These are phyloP conservation scores for Fomitopsis pinicola DNA, from an alignment of 1,284 basidiomycete genomes.

Conservation along the genomic window DNA sequence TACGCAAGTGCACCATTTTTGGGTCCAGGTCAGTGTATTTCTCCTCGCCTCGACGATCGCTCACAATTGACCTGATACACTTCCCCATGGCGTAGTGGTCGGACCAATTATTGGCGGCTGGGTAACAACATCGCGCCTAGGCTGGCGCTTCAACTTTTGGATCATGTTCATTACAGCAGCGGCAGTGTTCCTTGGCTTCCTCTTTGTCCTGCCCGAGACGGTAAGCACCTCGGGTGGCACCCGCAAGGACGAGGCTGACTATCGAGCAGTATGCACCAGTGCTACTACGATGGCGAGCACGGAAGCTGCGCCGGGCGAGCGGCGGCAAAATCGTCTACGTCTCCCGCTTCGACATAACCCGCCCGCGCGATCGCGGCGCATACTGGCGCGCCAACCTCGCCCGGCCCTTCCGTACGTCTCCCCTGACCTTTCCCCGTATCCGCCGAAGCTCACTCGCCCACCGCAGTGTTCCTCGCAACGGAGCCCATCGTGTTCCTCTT, in stretches of 20 bases:
- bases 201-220: constrained; percentile 48
- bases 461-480: constrained; percentile 53
- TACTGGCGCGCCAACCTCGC: constrained; percentile 44
- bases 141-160: constrained; percentile 74
- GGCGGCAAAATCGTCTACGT: constrained; percentile 41
- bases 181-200: constrained; percentile 40
- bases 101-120: constrained; percentile 67
- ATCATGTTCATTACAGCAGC: constrained; percentile 58
- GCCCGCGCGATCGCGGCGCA: constrained; percentile 37
- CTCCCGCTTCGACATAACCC: constrained; percentile 50
- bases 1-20: constrained; percentile 70
- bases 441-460: background rate
- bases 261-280: constrained; percentile 57
- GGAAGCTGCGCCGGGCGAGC: constrained; percentile 41
- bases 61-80: background rate
- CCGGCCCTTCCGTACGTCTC: constrained; percentile 52
- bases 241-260: background rate
- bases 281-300: constrained; percentile 55
- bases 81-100: constrained; percentile 33
- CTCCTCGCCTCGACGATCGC: background rate
- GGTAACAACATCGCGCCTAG: constrained; percentile 44
- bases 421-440: background rate
- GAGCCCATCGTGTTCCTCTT: constrained; percentile 69
- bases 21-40: constrained; percentile 51
- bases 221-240: constrained; percentile 19